These are phyloP conservation scores for Triadica sebifera DNA, from an alignment of 345 rosid species.

Conservation along the genomic window DNA sequence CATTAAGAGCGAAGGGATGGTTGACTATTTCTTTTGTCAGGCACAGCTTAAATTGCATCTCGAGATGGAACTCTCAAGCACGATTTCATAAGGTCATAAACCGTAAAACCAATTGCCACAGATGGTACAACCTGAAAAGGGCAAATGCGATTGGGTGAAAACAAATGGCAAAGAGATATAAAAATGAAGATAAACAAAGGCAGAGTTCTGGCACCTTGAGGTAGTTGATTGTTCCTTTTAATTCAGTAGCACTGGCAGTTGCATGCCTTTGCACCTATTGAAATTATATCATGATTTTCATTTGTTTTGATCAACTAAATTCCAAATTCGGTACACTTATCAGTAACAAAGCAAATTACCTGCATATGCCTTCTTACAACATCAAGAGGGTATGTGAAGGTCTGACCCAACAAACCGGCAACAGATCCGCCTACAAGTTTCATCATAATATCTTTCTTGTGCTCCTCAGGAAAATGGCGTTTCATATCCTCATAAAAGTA, in stretches of 20 bases:
- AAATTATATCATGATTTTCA: constrained; percentile 1
- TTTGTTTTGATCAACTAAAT: background rate
- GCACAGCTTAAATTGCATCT: constrained; percentile 53
- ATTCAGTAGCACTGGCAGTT: constrained; percentile 43
- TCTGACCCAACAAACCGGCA: constrained; percentile 87
- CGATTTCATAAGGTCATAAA: constrained; percentile 81
- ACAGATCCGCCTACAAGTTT: constrained; percentile 85
- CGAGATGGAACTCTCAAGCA: constrained; percentile 75
- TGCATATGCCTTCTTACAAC: constrained; percentile 99
- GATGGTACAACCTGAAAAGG: constrained; percentile 78
- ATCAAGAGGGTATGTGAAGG: constrained; percentile 93
- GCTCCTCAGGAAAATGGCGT: constrained; percentile 70
- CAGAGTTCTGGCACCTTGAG: constrained; percentile 50
- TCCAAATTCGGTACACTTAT: background rate
- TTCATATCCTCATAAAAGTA: constrained; percentile 97
- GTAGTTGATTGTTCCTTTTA: constrained; percentile 83
- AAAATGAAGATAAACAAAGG: background rate
- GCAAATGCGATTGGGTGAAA: background rate
- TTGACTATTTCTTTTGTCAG: constrained; percentile 48
- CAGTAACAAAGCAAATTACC: constrained; percentile 36
- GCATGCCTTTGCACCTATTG: constrained; percentile 66
- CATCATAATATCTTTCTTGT: constrained; percentile 63
- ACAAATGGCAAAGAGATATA: background rate
- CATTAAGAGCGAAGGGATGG: constrained; percentile 45
- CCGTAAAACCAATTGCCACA: constrained; percentile 91